phyloP scores from a whole-genome alignment of 2,329 filamentous ascomycete genomes.

The Decorospora gaudefroyi region DNA sequence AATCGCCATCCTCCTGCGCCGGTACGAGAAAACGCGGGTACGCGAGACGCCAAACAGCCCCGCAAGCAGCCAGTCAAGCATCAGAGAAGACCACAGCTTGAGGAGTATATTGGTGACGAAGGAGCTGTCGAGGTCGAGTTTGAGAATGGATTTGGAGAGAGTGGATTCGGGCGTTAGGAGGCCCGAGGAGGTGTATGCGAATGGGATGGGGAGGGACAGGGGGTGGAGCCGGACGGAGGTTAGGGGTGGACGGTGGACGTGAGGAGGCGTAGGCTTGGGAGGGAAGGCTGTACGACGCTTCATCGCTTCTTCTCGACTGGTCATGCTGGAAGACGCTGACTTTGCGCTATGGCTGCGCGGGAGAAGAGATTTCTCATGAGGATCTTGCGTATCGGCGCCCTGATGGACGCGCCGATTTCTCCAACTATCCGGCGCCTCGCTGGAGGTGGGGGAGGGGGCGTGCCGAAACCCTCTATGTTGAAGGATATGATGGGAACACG shows the following conservation, averaged over 20 bases:
- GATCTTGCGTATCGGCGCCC: no score
- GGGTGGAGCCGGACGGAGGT: constrained; percentile 29
- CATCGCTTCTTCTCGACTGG: neutral
- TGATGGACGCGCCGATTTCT: no score
- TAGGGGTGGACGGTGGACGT: constrained; percentile 17
- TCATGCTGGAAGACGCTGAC: neutral
- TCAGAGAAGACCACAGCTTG: constrained; percentile 25
- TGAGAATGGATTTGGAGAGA: constrained; percentile 24
- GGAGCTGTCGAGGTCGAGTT: constrained; percentile 27
- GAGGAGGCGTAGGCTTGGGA: neutral
- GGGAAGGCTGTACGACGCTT: neutral
- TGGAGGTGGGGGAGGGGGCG: no score
- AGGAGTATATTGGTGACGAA: constrained; percentile 31
- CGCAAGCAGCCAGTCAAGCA: constrained; percentile 15
- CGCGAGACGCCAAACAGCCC: constrained; percentile 21
- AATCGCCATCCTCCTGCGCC: constrained; percentile 25
- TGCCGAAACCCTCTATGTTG: no score
- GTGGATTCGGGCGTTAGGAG: constrained; percentile 11
- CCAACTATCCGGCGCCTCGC: no score
- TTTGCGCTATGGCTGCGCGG: no score
- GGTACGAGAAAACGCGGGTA: constrained; percentile 27
- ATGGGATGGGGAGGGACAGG: constrained; percentile 11
- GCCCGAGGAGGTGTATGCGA: constrained; percentile 18
- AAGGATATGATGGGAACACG: no score
- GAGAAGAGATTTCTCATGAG: no score